A percentile compares a stretch with the other conserved stretches of the same genome.
Conservation (phyloP, 2,329 filamentous ascomycete species). For the Bisporella sp. region DNA sequence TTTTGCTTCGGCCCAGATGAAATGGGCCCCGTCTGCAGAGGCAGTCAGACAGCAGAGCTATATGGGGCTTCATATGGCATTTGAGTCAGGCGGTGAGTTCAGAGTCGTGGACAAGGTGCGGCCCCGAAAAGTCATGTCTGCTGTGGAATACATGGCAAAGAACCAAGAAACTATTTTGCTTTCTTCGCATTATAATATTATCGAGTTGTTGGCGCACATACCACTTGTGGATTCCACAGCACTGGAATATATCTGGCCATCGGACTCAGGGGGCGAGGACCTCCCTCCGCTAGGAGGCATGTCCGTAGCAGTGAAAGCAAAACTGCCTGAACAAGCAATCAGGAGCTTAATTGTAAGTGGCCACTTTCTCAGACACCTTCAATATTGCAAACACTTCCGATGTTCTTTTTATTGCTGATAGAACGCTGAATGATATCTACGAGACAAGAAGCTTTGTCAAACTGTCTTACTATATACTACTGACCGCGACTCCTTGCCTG, state of each 20-base stretch:
- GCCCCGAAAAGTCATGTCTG: slow-evolving; percentile 1
- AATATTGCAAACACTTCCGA: no score
- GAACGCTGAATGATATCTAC: no score
- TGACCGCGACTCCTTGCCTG: no score
- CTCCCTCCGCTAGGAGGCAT: background rate
- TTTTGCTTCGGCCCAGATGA: background rate
- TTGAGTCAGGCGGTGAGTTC: background rate
- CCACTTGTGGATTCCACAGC: background rate
- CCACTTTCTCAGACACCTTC: no score
- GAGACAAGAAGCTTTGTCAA: no score
- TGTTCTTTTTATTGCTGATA: no score
- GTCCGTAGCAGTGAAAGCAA: background rate
- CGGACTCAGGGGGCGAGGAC: background rate
- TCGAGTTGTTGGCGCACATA: background rate
- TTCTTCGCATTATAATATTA: background rate
- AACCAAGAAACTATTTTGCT: background rate
- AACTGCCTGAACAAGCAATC: background rate
- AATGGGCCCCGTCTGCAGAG: background rate
- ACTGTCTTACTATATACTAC: no score
- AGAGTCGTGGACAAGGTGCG: background rate
- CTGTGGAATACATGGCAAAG: slow-evolving; percentile 1
- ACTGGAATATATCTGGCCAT: background rate
- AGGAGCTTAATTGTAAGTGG: background rate
- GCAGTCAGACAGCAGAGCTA: background rate
- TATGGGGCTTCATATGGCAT: background rate